Evolutionary conservation across 148 eudicot genomes (phyloP), one percentile per base, ranked within the genome.

Genomic region (Heliamphora exappendiculata): DNA sequence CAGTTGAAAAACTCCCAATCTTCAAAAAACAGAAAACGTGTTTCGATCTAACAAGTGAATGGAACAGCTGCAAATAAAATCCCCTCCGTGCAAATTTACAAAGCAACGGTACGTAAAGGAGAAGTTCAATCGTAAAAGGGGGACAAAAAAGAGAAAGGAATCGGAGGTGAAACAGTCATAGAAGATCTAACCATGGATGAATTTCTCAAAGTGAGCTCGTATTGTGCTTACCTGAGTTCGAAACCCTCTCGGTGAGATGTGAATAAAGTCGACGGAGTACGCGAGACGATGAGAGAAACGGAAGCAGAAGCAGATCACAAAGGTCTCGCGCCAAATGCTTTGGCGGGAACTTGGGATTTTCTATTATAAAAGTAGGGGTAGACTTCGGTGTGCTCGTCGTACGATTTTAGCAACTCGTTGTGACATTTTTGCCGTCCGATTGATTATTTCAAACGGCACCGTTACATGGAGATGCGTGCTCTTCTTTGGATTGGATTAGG

Each of bases 261-360:
- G 60, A 55, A 6, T 11, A n/a, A 39, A 34, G 24, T 7, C 24
- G 73, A 49, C 6, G 34, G 2, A n/a, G 24, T 0, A 14, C 9
- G 34, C 10, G 24, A 7, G 14, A 13, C 5, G 7, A 1, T 10
- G 72, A 22, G n/a, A 36, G 7, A 22, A 36, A 2, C 13, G 24
- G 33, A 4, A 33, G 7, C 3, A 26, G 12, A n/a, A 22, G 34
- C 2, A 34, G 20, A 45, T 5, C 28, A 2, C 29, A 14, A 8
- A 49, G 74, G 49, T 47, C 58, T 49, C 74, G 74, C 58, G 74
- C 74, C 74, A 31, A 49, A 47, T 51, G 73, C 24, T 70, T 49
- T 70, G 74, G 74, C 74, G 74, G 74, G 74, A 68, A 44, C 34
- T 70, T 39, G 71, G 71, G 71, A 4, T 41, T 67, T 41, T 22